Conservation (phyloP, 495 filamentous ascomycete genomes). For the Talaromyces thailandensis region DNA sequence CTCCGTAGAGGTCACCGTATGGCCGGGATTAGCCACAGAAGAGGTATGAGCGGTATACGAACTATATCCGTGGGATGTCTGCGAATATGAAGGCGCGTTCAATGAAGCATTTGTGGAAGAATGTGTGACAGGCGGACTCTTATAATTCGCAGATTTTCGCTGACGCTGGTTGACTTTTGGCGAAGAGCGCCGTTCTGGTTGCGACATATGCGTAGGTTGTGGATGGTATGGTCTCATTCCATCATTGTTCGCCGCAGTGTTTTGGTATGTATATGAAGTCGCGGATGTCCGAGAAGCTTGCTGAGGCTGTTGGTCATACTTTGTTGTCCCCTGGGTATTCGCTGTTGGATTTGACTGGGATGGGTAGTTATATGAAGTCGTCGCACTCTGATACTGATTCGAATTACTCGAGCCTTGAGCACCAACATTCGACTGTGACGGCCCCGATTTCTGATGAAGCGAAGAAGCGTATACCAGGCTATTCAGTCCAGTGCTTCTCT, state of each 20-base stretch:
- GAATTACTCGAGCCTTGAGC: neutral
- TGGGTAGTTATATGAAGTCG: neutral
- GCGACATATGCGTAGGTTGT: neutral
- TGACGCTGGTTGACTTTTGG: neutral
- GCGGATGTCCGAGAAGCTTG: neutral
- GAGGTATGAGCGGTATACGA: neutral
- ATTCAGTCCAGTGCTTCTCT: neutral
- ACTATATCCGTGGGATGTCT: neutral
- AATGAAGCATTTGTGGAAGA: neutral
- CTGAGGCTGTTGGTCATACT: neutral
- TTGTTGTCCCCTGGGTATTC: neutral
- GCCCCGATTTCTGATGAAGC: neutral
- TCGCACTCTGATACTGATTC: neutral
- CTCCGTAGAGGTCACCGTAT: neutral
- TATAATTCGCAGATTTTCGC: neutral
- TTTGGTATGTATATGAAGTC: neutral
- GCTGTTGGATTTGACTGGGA: neutral
- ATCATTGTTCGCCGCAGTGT: neutral
- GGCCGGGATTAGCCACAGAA: neutral
- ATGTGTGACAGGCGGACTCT: neutral
- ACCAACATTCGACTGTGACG: neutral
- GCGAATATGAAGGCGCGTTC: neutral
- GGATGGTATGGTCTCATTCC: neutral
- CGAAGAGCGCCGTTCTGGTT: neutral
- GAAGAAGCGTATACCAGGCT: conserved; percentile 4